These are phyloP conservation scores for Aspergillus sergii DNA, from an alignment of 2,329 filamentous ascomycete species.

Conservation along the genomic window DNA sequence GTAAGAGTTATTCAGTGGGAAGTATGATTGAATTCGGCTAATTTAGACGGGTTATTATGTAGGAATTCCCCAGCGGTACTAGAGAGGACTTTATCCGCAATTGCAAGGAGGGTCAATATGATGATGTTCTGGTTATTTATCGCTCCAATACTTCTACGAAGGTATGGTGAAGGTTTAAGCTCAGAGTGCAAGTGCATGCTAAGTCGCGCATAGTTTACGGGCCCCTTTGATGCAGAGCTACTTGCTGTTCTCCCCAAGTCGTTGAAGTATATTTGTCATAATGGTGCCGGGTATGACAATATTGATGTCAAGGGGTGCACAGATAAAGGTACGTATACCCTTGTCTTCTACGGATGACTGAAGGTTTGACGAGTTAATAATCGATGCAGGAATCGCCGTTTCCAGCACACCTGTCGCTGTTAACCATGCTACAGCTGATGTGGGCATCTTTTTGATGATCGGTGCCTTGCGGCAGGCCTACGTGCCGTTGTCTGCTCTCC, in stretches of 20 bases:
- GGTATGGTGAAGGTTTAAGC: conserved; percentile 22
- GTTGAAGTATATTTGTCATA: conserved; percentile 55
- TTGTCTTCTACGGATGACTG: not conserved
- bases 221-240: conserved; percentile 53
- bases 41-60: not conserved
- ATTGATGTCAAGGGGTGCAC: conserved; percentile 59
- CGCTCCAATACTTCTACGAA: conserved; percentile 61
- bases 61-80: conserved; percentile 58
- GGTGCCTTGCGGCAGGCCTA: conserved; percentile 49
- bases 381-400: conserved; percentile 37
- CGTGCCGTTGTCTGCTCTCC: conserved; percentile 44
- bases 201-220: conserved; percentile 38
- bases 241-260: conserved; percentile 48
- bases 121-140: conserved; percentile 60
- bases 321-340: conserved; percentile 36
- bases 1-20: conserved; percentile 22
- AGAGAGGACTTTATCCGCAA: conserved; percentile 59
- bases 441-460: conserved; percentile 52
- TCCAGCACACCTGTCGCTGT: conserved; percentile 51
- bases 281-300: conserved; percentile 64
- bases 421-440: conserved; percentile 51
- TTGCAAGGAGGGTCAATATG: conserved; percentile 57
- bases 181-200: not conserved
- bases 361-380: not conserved
- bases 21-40: not conserved